Conservation (phyloP, 495 filamentous ascomycete species). For the Letharia columbiana region DNA sequence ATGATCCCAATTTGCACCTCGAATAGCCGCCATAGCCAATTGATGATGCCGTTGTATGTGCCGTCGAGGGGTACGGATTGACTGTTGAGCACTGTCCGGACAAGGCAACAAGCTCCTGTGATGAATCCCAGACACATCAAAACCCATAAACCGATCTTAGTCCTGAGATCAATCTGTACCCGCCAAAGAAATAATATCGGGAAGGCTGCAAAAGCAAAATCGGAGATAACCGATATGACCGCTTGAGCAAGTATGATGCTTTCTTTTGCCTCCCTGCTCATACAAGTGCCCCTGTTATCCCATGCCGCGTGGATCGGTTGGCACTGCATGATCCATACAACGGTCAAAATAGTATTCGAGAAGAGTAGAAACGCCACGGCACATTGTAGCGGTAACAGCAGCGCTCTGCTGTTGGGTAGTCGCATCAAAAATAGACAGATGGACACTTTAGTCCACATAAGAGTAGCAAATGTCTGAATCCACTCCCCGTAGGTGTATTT, state of each 20-base stretch:
- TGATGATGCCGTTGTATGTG: constrained; percentile 23
- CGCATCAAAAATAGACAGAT: constrained; percentile 26
- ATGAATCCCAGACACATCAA: constrained; percentile 25
- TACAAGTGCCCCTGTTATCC: constrained; percentile 22
- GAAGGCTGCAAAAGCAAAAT: constrained; percentile 23
- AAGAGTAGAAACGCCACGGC: constrained; percentile 22
- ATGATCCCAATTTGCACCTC: constrained; percentile 25
- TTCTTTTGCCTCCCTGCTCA: constrained; percentile 17
- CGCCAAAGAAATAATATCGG: constrained; percentile 23
- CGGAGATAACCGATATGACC: constrained; percentile 23
- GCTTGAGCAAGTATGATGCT: constrained; percentile 22
- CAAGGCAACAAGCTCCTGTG: constrained; percentile 22
- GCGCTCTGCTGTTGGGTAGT: constrained; percentile 16
- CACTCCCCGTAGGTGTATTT: constrained; percentile 27
- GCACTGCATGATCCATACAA: constrained; percentile 24
- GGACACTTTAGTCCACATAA: constrained; percentile 26
- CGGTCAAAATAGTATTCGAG: constrained; percentile 22
- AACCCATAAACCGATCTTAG: constrained; percentile 23
- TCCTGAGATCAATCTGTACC: constrained; percentile 22
- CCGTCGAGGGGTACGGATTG: constrained; percentile 20
- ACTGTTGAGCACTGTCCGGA: constrained; percentile 23
- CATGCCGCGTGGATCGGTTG: constrained; percentile 23
- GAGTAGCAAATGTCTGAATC: constrained; percentile 25
- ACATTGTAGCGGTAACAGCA: constrained; percentile 17
- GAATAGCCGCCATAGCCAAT: constrained; percentile 25